These are phyloP conservation scores for Termitomyces sp. DNA, from an alignment of 768 basidiomycete genomes.

Conservation along the genomic window DNA sequence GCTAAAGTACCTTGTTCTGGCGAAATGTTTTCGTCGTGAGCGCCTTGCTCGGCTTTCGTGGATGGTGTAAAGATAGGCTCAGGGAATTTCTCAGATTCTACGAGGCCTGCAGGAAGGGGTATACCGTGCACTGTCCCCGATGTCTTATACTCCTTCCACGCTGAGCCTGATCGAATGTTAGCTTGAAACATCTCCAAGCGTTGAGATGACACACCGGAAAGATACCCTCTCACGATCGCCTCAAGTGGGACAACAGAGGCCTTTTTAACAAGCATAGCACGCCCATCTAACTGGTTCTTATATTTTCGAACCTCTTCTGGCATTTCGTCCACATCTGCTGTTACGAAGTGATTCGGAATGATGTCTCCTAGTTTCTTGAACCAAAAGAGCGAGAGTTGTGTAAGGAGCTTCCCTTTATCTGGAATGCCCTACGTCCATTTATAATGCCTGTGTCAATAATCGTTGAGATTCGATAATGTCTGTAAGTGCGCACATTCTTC, in stretches of 20 bases:
- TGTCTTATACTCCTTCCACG: conserved; percentile 92
- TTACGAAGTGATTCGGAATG: conserved; percentile 89
- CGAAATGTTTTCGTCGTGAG: conserved; percentile 95
- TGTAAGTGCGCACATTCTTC: conserved; percentile 67
- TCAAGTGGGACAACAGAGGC: conserved; percentile 90
- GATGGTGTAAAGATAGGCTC: conserved; percentile 93
- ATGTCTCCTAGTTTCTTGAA: conserved; percentile 78
- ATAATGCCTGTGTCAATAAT: conserved; percentile 11
- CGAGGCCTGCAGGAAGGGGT: conserved; percentile 64
- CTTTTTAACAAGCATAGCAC: conserved; percentile 89
- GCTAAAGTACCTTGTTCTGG: conserved; percentile 63
- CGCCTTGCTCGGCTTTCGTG: conserved; percentile 92
- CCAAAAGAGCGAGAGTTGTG: conserved; percentile 93
- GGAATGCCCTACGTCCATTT: conserved; percentile 77
- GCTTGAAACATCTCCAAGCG: neutral
- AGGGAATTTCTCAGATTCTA: conserved; percentile 83
- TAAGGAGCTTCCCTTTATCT: conserved; percentile 87
- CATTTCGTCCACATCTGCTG: conserved; percentile 76
- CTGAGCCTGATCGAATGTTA: conserved; percentile 65
- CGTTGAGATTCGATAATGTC: neutral
- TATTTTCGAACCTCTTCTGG: conserved; percentile 76
- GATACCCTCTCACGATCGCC: conserved; percentile 93
- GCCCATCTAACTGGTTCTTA: conserved; percentile 73
- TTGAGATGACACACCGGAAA: conserved; percentile 64
- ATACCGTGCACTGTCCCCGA: conserved; percentile 88